Conservation (phyloP, 1,284 basidiomycete species). For the Pholiota adiposa region DNA sequence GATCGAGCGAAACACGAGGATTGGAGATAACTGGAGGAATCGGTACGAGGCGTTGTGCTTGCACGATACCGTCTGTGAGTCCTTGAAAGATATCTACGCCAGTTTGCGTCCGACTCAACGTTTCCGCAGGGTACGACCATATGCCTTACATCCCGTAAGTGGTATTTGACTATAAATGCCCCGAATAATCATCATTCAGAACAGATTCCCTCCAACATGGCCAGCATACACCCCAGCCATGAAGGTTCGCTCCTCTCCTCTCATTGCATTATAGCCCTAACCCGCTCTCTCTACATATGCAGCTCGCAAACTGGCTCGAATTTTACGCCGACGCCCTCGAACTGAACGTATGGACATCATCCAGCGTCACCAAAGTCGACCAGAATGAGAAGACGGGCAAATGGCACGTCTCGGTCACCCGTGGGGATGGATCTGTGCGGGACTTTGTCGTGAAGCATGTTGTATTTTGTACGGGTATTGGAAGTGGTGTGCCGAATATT, state of each 20-base stretch:
- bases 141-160: slow-evolving; percentile 57
- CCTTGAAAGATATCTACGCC: too few relatives aligned
- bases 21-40: slow-evolving; percentile 64
- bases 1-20: slow-evolving; percentile 54
- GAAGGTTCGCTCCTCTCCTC: slow-evolving; percentile 40
- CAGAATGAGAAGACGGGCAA: slow-evolving; percentile 47
- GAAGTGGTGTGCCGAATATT: slow-evolving; percentile 20
- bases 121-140: slow-evolving; percentile 53
- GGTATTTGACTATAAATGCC: too few relatives aligned
- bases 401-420: slow-evolving; percentile 59
- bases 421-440: slow-evolving; percentile 43
- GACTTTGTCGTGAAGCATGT: slow-evolving; percentile 59
- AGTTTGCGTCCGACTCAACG: too few relatives aligned
- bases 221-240: slow-evolving; percentile 62
- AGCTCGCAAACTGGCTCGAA: slow-evolving; percentile 75
- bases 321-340: slow-evolving; percentile 67
- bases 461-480: slow-evolving; percentile 55
- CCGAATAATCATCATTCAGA: too few relatives aligned
- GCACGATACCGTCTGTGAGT: slow-evolving; percentile 54
- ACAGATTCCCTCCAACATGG: slow-evolving; percentile 62
- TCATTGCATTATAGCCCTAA: not conserved
- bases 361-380: slow-evolving; percentile 46
- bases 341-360: slow-evolving; percentile 67
- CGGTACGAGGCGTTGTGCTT: slow-evolving; percentile 64
- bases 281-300: not conserved